These are phyloP conservation scores for Alternaria arborescens DNA, from an alignment of 2,329 filamentous ascomycete genomes.

Conservation along the genomic window DNA sequence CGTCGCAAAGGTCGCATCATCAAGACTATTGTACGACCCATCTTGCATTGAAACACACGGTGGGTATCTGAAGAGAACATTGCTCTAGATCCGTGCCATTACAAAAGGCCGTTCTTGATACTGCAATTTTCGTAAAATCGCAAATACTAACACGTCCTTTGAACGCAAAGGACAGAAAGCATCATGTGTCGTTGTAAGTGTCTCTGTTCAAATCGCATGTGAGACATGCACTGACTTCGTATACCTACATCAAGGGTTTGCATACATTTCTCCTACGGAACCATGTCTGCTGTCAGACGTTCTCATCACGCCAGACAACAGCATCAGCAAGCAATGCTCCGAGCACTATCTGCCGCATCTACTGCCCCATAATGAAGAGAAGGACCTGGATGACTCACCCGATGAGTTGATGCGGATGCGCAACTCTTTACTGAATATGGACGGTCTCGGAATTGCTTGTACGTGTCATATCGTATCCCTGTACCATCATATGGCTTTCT, in stretches of 20 bases:
- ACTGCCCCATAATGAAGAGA: constrained; percentile 55
- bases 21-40: constrained; percentile 3
- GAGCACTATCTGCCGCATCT: constrained; percentile 65
- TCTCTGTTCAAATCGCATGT: no score
- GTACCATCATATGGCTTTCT: neutral
- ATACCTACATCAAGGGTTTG: constrained; percentile 50
- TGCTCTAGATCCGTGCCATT: neutral
- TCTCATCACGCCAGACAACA: constrained; percentile 56
- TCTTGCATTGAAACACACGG: neutral
- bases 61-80: neutral
- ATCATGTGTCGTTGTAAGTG: constrained; percentile 57
- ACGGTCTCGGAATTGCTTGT: constrained; percentile 64
- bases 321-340: constrained; percentile 48
- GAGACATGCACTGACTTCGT: no score
- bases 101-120: neutral
- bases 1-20: constrained; percentile 5
- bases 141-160: neutral
- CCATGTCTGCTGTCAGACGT: constrained; percentile 65
- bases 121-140: rapidly evolving
- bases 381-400: constrained; percentile 52
- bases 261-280: constrained; percentile 62
- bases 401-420: constrained; percentile 58
- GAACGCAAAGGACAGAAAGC: neutral
- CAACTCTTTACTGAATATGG: constrained; percentile 64
- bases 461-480: constrained; percentile 10